phyloP scores from a whole-genome alignment of 148 eudicot genomes.

The Vaccinium vitisidaea region DNA sequence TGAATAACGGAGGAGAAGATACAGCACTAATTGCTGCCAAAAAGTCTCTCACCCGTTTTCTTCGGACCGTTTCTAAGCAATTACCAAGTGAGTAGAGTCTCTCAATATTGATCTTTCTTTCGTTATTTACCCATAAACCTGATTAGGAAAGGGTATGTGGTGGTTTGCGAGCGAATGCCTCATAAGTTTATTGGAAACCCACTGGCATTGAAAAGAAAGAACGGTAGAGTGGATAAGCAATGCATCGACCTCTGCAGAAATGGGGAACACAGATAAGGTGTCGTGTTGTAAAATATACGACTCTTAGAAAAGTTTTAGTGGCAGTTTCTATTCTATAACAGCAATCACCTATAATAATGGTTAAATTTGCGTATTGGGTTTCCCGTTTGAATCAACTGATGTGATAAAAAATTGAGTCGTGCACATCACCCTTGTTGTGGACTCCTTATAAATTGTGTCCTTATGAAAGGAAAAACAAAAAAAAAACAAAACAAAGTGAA shows the following conservation, averaged over 20 bases:
- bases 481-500: not conserved
- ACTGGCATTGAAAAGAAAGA: not conserved
- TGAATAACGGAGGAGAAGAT: not conserved
- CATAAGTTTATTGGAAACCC: not conserved
- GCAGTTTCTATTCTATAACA: not conserved
- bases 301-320: not conserved
- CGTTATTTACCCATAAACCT: not conserved
- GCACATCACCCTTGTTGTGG: not conserved
- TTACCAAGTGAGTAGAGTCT: conserved; percentile 5
- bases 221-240: not conserved
- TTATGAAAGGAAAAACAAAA: not conserved
- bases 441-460: not conserved
- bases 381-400: not conserved
- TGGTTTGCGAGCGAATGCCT: not conserved
- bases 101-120: not conserved
- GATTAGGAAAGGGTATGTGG: not conserved
- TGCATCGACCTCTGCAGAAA: not conserved
- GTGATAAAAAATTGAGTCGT: not conserved
- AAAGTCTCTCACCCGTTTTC: not conserved
- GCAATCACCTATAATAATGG: not conserved
- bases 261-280: not conserved
- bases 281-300: not conserved
- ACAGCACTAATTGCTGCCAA: not conserved
- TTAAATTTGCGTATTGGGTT: not conserved
- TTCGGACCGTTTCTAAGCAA: conserved; percentile 4